Evolutionary conservation across 345 rosid genomes (phyloP), one percentile per base, ranked within the genome.

Genomic region (Citrus sp.): DNA sequence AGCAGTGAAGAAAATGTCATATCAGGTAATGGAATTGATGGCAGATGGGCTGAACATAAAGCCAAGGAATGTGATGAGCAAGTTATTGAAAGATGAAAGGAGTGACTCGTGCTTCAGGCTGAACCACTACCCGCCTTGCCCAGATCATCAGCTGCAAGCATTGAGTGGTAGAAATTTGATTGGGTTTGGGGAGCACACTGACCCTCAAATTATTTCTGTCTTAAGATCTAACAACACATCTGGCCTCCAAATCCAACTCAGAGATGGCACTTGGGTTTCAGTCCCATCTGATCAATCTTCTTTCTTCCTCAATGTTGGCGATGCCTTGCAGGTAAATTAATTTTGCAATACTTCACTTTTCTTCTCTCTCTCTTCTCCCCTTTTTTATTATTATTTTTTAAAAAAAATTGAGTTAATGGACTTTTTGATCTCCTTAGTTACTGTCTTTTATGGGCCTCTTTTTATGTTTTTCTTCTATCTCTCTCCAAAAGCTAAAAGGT

Each of bases 131-230:
- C 90, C 92, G 6, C 83, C 83, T n/a, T 85, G 85, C 77, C 86
- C 88, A 13, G 58, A 54, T 54, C 58, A 54, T 54, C 86, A 83
- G 71, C 38, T 75, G n/a, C 86, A 83, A 77, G 78, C 84, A 19
- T 67, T 73, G 84, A 80, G 78, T 13, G 87, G 88, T 56, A 80
- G 78, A 72, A 86, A 82, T 76, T 65, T 83, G 84, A 67, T 87
- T 54, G 92, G 92, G 34, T 89, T 89, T 80, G 92, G 92, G 67
- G 92, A 89, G 72, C 92, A 89, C 77, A 89, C 92, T 14, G 92
- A 89, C 89, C 92, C 92, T 16, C 92, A 89, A 78, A 89, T 89
- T 67, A 86, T 89, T 9, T 89, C 92, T 22, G 86, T 87, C 55
- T 78, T 89, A 27, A 83, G 88, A 82, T 89, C 92, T 24, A 89